Conservation (phyloP, 75 land plant genomes). For the Ceratopteris richardii region DNA sequence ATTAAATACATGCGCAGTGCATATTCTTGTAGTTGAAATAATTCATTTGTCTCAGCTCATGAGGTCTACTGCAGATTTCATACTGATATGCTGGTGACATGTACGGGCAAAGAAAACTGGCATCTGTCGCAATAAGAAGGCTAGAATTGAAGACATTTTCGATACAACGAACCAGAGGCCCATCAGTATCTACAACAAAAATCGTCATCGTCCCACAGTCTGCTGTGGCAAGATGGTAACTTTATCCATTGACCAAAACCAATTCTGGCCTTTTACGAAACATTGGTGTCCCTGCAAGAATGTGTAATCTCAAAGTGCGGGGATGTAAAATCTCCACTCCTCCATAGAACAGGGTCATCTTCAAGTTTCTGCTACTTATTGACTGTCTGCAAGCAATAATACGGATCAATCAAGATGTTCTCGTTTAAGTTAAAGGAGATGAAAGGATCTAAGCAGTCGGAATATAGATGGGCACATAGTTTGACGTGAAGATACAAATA, state of each 20-base stretch:
- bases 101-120: neutral
- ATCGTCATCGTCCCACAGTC: slow-evolving; percentile 5
- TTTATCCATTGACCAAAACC: slow-evolving; percentile 1
- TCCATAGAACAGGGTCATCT: neutral
- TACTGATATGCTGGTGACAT: neutral
- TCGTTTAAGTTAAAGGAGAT: too few relatives aligned
- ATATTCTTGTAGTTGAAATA: neutral
- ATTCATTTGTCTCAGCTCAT: neutral
- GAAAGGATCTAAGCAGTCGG: too few relatives aligned
- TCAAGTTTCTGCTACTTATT: neutral
- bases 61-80: neutral
- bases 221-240: neutral
- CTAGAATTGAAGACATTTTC: neutral
- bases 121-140: neutral
- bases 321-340: neutral
- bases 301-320: neutral
- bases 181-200: neutral
- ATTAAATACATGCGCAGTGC: neutral
- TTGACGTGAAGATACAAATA: too few relatives aligned
- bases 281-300: neutral
- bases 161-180: neutral
- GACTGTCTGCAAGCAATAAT: too few relatives aligned
- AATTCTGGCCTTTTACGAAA: slow-evolving; percentile 1
- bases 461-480: too few relatives aligned
- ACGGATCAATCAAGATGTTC: too few relatives aligned